These are phyloP conservation scores for Isochrysis galbana DNA, from an alignment of 78 protist species.

Conservation along the genomic window DNA sequence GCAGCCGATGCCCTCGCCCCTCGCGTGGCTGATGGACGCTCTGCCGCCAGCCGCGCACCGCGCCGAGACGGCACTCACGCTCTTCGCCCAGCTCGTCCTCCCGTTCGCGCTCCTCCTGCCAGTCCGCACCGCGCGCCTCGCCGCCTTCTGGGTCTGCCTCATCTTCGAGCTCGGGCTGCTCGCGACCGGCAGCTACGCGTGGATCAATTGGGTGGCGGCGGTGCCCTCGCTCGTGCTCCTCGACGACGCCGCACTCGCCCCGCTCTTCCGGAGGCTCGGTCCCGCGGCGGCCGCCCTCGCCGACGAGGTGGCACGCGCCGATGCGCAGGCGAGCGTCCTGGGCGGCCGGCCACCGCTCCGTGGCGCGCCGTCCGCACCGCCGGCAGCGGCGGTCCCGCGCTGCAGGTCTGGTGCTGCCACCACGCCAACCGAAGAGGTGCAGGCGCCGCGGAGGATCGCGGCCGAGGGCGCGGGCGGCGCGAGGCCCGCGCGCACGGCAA, in stretches of 20 bases:
- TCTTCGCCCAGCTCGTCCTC: slow-evolving; percentile 46
- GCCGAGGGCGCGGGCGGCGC: too few species aligned
- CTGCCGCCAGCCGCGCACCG: slow-evolving; percentile 30
- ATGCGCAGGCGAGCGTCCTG: too few species aligned
- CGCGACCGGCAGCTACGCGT: slow-evolving; percentile 52
- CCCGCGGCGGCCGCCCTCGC: neutral
- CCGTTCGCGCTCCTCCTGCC: slow-evolving; percentile 45
- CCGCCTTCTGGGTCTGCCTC: too few species aligned
- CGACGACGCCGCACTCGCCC: slow-evolving; percentile 41
- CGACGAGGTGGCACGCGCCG: too few species aligned
- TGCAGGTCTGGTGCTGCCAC: too few species aligned
- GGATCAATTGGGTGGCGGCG: slow-evolving; percentile 43
- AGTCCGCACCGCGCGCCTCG: neutral
- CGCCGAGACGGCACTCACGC: slow-evolving; percentile 12
- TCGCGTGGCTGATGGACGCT: slow-evolving; percentile 43
- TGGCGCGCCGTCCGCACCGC: neutral
- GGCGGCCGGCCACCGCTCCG: neutral
- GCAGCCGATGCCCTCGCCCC: slow-evolving; percentile 51
- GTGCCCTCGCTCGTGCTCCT: slow-evolving; percentile 38
- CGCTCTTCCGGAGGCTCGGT: neutral
- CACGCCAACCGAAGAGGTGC: too few species aligned
- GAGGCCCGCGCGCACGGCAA: too few species aligned
- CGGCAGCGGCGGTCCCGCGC: neutral
- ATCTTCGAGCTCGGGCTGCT: slow-evolving; percentile 12
- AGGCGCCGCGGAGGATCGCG: too few species aligned